phyloP scores from a whole-genome alignment of 768 basidiomycete genomes.

The Mycena alexandri region DNA sequence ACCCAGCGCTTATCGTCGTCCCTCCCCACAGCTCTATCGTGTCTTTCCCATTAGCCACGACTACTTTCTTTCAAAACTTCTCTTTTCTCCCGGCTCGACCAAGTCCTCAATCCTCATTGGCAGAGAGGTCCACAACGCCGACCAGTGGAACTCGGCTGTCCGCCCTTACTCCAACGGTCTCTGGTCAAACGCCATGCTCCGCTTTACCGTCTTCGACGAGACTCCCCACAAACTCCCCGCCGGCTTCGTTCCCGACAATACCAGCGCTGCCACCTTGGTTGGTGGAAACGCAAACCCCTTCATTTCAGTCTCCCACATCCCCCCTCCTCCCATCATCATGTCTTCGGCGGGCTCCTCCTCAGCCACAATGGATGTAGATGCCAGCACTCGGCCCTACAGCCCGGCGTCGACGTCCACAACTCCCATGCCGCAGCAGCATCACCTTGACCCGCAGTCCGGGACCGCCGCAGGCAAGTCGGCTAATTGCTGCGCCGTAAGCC shows the following conservation, averaged over 20 bases:
- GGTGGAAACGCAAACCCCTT: slow-evolving; percentile 32
- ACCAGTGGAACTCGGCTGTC: slow-evolving; percentile 69
- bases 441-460: slow-evolving; percentile 36
- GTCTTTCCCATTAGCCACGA: slow-evolving; percentile 73
- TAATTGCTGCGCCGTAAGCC: slow-evolving; percentile 37
- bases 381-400: slow-evolving; percentile 12
- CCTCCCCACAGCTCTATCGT: slow-evolving; percentile 68
- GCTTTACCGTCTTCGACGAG: slow-evolving; percentile 72
- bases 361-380: slow-evolving; percentile 42
- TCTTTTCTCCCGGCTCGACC: slow-evolving; percentile 75
- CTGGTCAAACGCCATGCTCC: slow-evolving; percentile 72
- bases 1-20: slow-evolving; percentile 43
- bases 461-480: slow-evolving; percentile 32
- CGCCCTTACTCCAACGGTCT: slow-evolving; percentile 61
- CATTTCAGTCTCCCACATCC: slow-evolving; percentile 48
- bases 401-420: slow-evolving; percentile 35
- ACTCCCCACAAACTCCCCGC: slow-evolving; percentile 53
- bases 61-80: slow-evolving; percentile 74
- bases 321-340: slow-evolving; percentile 53
- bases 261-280: slow-evolving; percentile 25
- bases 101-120: slow-evolving; percentile 70
- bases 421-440: slow-evolving; percentile 40
- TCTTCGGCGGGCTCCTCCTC: slow-evolving; percentile 38
- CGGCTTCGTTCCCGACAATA: slow-evolving; percentile 28
- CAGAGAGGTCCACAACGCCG: slow-evolving; percentile 67